phyloP scores from a whole-genome alignment of 192 early-diverging fungal species.

The Powellomyces hirtus region DNA sequence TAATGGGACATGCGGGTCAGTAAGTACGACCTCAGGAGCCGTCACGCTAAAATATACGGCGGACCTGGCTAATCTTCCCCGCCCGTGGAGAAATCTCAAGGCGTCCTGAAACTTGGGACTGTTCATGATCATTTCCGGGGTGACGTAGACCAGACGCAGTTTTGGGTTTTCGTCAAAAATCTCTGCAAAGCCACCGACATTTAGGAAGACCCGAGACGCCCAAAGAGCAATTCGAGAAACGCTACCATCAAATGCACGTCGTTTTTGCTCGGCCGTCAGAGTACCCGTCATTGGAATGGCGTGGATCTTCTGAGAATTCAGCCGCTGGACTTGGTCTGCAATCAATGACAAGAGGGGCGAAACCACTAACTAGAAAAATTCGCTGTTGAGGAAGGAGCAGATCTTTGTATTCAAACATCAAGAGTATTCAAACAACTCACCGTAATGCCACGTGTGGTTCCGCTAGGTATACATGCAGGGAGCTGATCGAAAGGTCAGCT shows the following conservation, averaged over 20 bases:
- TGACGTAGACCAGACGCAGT: constrained; percentile 71
- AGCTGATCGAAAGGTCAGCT: constrained; percentile 48
- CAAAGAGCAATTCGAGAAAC: no score
- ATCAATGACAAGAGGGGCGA: constrained; percentile 95
- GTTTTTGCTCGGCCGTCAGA: constrained; percentile 45
- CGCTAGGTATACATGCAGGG: constrained; percentile 70
- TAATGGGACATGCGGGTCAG: no score
- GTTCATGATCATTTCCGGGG: constrained; percentile 76
- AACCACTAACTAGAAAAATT: constrained; percentile 57
- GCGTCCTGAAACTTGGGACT: constrained; percentile 57
- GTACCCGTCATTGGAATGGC: constrained; percentile 63
- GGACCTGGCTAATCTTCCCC: constrained; percentile 68
- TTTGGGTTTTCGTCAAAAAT: neutral
- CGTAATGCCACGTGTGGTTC: constrained; percentile 70
- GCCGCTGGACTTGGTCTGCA: constrained; percentile 85
- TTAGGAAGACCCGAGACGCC: no score
- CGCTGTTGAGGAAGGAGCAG: neutral
- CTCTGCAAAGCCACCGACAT: neutral
- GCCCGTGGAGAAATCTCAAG: constrained; percentile 55
- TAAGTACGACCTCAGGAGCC: neutral
- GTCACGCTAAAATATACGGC: no score
- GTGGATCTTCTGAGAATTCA: constrained; percentile 61
- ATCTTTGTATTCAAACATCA: neutral
- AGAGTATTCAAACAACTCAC: constrained; percentile 25
- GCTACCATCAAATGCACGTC: constrained; percentile 51